Evolutionary conservation across 2,329 filamentous ascomycete species (phyloP), one percentile per base, ranked within the genome.

Genomic region (Hymenoscyphus albidus): DNA sequence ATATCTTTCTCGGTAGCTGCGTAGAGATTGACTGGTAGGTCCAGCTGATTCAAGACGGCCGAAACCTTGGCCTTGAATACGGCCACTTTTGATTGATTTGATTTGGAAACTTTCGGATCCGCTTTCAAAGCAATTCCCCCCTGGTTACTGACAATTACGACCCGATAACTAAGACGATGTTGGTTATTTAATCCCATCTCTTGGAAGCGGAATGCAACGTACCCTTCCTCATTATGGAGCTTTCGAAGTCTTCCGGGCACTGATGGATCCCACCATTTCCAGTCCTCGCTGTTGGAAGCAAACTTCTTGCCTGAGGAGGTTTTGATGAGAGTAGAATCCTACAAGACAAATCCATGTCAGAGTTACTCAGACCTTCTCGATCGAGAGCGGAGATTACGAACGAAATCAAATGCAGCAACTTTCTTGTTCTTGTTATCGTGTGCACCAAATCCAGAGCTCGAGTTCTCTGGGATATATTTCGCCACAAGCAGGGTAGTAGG

Each of bases 61-160:
- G 81, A 81, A 67, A 89, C 86, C 73, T 96, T 96, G 62, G 87
- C 81, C 76, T 97, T 98, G 80, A 96, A 97, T n/a, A 88, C 88
- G 5, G 80, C 76, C 2, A 95, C 80, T 68, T 90, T 88, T 64
- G 88, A 88, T 65, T 87, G 87, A 71, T 88, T 83, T 38, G 78
- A 80, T 70, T 90, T 91, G 5, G 89, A 80, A 0, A 81, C 80
- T 72, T 93, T 95, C n/a, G 88, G 79, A 62, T 92, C 86, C 18
- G 85, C 83, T 68, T 90, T 90, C 1, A 98, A 80, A 16, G 85
- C 89, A 56, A 99, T 82, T 14, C 90, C 92, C 59, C 83, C 93
- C 77, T 99, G 95, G 76, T 99, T 99, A 67, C 91, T 96, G 59
- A 99, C 78, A 58, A 98, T 85, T 18, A 92, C 84, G 13, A 98